These are phyloP conservation scores for Haplosporangium gracile DNA, from an alignment of 192 early-diverging fungal species.

Conservation along the genomic window DNA sequence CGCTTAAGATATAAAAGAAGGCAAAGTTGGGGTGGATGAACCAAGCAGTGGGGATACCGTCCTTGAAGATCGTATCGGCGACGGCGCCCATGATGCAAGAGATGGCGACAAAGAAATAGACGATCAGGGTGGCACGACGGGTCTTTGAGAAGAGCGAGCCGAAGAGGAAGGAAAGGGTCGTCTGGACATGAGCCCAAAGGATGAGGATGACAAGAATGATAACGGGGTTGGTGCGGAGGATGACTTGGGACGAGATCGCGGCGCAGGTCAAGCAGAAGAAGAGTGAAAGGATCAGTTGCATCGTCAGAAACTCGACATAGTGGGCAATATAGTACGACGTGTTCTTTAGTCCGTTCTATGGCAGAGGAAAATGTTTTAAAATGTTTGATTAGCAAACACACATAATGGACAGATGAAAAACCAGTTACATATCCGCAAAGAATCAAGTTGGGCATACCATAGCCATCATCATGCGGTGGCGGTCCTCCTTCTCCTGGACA, in stretches of 20 bases:
- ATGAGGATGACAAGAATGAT: slow-evolving; percentile 29
- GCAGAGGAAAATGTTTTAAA: not conserved
- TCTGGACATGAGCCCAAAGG: slow-evolving; percentile 43
- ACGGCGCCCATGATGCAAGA: slow-evolving; percentile 34
- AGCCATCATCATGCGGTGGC: slow-evolving; percentile 54
- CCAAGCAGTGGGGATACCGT: slow-evolving; percentile 35
- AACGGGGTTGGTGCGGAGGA: slow-evolving; percentile 23
- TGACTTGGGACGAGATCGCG: slow-evolving; percentile 30
- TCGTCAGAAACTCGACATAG: slow-evolving; percentile 47
- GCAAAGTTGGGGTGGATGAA: slow-evolving; percentile 44
- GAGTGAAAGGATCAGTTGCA: slow-evolving; percentile 43
- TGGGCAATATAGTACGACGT: slow-evolving; percentile 30
- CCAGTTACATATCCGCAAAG: not conserved
- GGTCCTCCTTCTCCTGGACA: slow-evolving; percentile 51
- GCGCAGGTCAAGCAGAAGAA: slow-evolving; percentile 33
- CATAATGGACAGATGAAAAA: not conserved
- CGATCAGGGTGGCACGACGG: slow-evolving; percentile 32
- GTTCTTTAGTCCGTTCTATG: slow-evolving; percentile 48
- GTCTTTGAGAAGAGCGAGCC: slow-evolving; percentile 42
- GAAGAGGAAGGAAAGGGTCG: slow-evolving; percentile 20
- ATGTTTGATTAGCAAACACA: not conserved
- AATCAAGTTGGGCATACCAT: slow-evolving; percentile 23
- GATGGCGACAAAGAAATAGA: slow-evolving; percentile 47
- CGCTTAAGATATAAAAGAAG: slow-evolving; percentile 34
- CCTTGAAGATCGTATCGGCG: slow-evolving; percentile 18